These are phyloP conservation scores for Saccharomycopsis synnaedendra DNA, from an alignment of 805 yeast species.

Conservation along the genomic window DNA sequence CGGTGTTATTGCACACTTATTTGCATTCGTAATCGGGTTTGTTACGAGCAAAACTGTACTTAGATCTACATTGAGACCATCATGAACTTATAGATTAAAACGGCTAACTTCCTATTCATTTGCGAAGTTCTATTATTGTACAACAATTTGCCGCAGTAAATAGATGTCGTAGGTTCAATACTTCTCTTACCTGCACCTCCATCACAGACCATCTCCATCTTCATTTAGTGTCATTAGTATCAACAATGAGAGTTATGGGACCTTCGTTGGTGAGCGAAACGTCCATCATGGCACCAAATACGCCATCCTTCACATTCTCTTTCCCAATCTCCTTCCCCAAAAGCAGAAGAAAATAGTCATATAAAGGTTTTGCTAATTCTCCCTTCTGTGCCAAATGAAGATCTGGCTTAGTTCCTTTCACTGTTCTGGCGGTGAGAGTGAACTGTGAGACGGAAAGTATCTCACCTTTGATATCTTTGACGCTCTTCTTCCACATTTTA, in stretches of 20 bases:
- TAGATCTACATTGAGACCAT: too few species aligned
- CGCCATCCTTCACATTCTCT: conserved; percentile 71
- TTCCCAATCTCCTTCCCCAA: conserved; percentile 44
- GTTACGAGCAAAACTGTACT: too few species aligned
- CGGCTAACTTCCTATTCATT: too few species aligned
- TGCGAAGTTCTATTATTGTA: too few species aligned
- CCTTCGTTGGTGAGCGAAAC: conserved; percentile 70
- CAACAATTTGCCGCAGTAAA: too few species aligned
- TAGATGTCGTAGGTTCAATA: too few species aligned
- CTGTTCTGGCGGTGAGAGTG: conserved; percentile 75
- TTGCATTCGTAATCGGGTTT: too few species aligned
- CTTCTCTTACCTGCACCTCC: too few species aligned
- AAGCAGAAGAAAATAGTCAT: conserved; percentile 36
- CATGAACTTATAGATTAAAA: too few species aligned
- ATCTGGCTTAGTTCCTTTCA: conserved; percentile 91
- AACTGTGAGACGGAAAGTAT: conserved; percentile 87
- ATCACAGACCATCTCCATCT: not conserved
- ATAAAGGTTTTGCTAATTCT: conserved; percentile 30
- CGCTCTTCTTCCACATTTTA: conserved; percentile 66
- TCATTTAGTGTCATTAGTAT: conserved; percentile 7
- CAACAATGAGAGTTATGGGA: conserved; percentile 11
- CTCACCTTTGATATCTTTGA: conserved; percentile 56
- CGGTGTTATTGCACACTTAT: too few species aligned
- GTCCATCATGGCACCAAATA: conserved; percentile 97
- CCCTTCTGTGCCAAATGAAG: conserved; percentile 90